Base-by-base conservation (phyloP, 768 basidiomycete genomes). In the Amanita molliuscula region DNA sequence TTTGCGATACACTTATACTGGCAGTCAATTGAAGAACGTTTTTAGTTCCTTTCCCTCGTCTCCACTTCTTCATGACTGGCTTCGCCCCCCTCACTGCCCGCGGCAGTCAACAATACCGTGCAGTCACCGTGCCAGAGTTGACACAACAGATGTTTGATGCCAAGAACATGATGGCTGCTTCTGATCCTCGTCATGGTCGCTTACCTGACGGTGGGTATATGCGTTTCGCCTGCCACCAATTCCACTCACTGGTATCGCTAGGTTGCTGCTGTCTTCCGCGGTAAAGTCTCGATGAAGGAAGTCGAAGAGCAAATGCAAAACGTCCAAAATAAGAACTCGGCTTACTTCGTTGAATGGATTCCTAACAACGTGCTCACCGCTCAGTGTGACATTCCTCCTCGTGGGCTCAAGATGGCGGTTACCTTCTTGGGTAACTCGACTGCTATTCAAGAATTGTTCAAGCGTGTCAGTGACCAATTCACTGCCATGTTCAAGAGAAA, bases 161-260 rank as follows among this genome's bases (percentile, higher is more conserved):
- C 40, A 97, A 96, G 82, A 97, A 97, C 84, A 94, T 95, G 91
- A 95, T 97, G 93, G 92, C 94, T 58, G 96, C 96, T 20, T 88
- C 88, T 20, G 93, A 97, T 73, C 96, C 96, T 36, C 76, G 93
- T 63, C 88, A 96, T 58, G 96, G 96, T 55, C 88, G 93, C n/a
- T 59, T 99, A 98, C 74, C 84, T 99, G 54, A 99, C 96, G 35
- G 95, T 85, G 59, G 46, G 78, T 60, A 31, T 35, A 10, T 38
- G 38, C 25, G 15, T 45, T 1, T 37, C 20, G 48, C 49, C 5
- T 38, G 15, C n/a, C n/a, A 7, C 25, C 1, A 11, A 5, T 33
- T 6, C 7, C 38, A 26, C 41, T 36, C 34, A 48, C 34, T 9
- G 16, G 3, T 33, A 35, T 11, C 35, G 11, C 37, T 44, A 36